Evolutionary conservation across 164 flowering plant species (phyloP).

Genomic region (Santalum album): DNA sequence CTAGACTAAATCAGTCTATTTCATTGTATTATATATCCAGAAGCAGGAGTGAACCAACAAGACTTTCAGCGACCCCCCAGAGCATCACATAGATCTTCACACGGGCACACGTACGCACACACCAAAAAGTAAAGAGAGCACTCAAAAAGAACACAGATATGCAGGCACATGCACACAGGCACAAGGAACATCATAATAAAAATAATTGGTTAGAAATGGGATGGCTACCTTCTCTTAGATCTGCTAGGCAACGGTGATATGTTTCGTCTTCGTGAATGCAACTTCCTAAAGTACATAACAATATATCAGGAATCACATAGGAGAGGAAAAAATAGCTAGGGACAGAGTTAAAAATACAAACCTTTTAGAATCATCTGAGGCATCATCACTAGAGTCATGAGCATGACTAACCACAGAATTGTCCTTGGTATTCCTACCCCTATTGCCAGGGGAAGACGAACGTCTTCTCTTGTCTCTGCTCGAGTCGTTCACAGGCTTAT

Average conservation of each 20-base stretch:
- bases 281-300: slow-evolving; percentile 36
- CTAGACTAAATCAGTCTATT: too few species aligned
- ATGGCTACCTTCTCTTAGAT: slow-evolving; percentile 74
- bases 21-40: too few species aligned
- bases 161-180: too few species aligned
- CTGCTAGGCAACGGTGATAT: slow-evolving; percentile 63
- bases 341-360: slow-evolving; percentile 8
- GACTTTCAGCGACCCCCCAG: too few species aligned
- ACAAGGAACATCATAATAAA: too few species aligned
- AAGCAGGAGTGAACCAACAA: too few species aligned
- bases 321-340: not conserved
- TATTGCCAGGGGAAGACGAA: slow-evolving; percentile 48
- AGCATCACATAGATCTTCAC: too few species aligned
- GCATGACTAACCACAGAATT: slow-evolving; percentile 26
- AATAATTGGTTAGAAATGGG: too few species aligned
- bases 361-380: slow-evolving; percentile 68
- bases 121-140: too few species aligned
- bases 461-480: slow-evolving; percentile 55
- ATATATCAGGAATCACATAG: not conserved
- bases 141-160: too few species aligned
- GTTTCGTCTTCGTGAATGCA: slow-evolving; percentile 35
- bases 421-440: slow-evolving; percentile 51
- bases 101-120: too few species aligned
- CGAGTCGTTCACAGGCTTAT: slow-evolving; percentile 33
- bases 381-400: slow-evolving; percentile 50